Evolutionary conservation across 768 basidiomycete genomes (phyloP), one percentile per base, ranked within the genome.

Genomic region (Termitomyces sp.): DNA sequence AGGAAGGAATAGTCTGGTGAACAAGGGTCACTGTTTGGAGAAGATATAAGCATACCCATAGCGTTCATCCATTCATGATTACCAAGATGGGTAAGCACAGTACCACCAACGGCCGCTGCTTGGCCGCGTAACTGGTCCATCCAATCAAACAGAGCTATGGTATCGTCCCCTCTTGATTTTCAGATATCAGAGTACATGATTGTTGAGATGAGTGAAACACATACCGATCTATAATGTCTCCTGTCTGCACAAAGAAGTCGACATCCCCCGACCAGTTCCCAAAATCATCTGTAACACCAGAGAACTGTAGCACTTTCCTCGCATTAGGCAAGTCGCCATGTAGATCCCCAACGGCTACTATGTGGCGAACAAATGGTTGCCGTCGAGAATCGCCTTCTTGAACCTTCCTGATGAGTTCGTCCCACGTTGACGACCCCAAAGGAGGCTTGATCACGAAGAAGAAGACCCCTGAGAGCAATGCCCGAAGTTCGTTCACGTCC

Each of bases 31-130:
- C 25, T 37, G 17, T 59, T n/a, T 39, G 7, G 28, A 23, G 19
- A 17, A 19, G 11, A 27, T 34, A 34, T 70, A 21, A 23, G 64
- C 67, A 41, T 62, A 87, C 89, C 89, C 57, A 92, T 86, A 14
- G 82, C 84, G 61, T 95, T 95, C 93, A 98, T 97, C 78, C 88
- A 86, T 69, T 98, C 97, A 63, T 99, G 97, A 68, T 99, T 99
- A 25, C 97, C 97, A 34, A 98, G 74, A 54, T 91, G 79, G 12
- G 81, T 85, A 32, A 96, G 66, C 14, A 99, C 78, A 4, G 76
- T 79, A 2, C 91, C 94, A 3, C 92, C 92, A 14, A 70, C 74
- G 0, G 73, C 71, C 4, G 70, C 70, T 0, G 96, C 95, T 68
- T 98, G 85, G 8, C 72, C 79, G 25, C 95, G 83, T 7, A 99